Percentiles rank a stretch among this genome's conserved stretches.
These are phyloP conservation scores for Lotus japonicus DNA, from an alignment of 306 rosid genomes.

Conservation along the genomic window DNA sequence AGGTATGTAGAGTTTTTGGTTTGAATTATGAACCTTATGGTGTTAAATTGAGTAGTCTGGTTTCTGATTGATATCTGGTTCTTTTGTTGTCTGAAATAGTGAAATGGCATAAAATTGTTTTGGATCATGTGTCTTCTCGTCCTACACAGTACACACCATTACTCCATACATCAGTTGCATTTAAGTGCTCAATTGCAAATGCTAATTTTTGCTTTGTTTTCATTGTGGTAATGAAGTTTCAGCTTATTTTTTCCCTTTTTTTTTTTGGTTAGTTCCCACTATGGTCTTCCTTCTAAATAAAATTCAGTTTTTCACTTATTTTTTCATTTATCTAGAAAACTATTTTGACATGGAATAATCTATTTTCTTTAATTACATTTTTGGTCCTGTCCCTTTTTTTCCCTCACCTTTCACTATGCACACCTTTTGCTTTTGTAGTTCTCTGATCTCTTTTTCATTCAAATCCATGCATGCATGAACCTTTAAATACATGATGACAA, in stretches of 20 bases:
- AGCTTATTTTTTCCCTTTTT: too few relatives aligned
- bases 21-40: neutral
- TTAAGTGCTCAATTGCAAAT: too few relatives aligned
- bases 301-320: too few relatives aligned
- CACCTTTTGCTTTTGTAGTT: neutral
- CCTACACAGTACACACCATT: too few relatives aligned
- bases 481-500: neutral
- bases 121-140: too few relatives aligned
- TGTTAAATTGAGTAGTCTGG: slow-evolving; percentile 1
- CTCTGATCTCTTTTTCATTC: neutral
- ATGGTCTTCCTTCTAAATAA: too few relatives aligned
- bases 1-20: slow-evolving; percentile 32
- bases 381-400: neutral
- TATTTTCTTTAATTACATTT: neutral
- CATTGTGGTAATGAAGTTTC: too few relatives aligned
- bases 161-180: too few relatives aligned
- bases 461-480: neutral
- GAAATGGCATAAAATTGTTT: too few relatives aligned
- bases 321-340: neutral
- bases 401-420: neutral
- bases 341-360: neutral
- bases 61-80: neutral
- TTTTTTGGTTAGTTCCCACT: too few relatives aligned
- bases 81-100: neutral
- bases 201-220: too few relatives aligned